Conservation (phyloP, 345 rosid species). For the Salix udensis region DNA sequence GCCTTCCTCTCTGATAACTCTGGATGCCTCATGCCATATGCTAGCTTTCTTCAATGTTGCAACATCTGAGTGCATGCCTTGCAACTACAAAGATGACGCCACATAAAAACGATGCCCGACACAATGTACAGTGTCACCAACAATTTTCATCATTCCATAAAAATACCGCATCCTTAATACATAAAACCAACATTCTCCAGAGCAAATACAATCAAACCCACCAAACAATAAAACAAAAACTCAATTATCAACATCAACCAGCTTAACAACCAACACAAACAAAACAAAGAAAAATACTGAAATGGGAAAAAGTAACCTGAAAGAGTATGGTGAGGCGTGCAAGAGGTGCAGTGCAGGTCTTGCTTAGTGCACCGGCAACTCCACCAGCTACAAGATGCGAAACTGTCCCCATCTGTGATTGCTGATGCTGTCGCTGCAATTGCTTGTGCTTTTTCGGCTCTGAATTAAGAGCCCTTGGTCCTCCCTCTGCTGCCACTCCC, state of each 20-base stretch:
- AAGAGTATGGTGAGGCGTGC: constrained; percentile 36
- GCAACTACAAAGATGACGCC: constrained; percentile 45
- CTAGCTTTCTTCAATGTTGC: constrained; percentile 61
- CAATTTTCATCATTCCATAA: neutral
- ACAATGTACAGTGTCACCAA: neutral
- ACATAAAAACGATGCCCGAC: neutral
- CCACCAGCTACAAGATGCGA: constrained; percentile 32
- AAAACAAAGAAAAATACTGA: neutral
- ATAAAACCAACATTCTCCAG: neutral
- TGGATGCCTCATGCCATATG: constrained; percentile 80
- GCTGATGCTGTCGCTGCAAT: constrained; percentile 11
- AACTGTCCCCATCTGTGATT: constrained; percentile 28
- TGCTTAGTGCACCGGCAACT: constrained; percentile 31
- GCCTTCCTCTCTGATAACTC: constrained; percentile 79
- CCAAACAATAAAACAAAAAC: neutral
- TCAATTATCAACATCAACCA: neutral
- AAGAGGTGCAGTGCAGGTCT: constrained; percentile 34
- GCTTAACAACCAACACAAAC: neutral
- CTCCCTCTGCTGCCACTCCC: constrained; percentile 62
- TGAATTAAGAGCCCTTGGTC: constrained; percentile 16
- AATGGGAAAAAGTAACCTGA: constrained; percentile 15
- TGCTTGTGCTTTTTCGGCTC: constrained; percentile 13
- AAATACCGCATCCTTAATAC: neutral
- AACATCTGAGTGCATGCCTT: constrained; percentile 85
- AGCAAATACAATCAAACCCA: neutral